Percentiles rank a stretch among this genome's conserved stretches.
Conservation (phyloP, 2,329 filamentous ascomycete genomes). For the Fusarium continuum region DNA sequence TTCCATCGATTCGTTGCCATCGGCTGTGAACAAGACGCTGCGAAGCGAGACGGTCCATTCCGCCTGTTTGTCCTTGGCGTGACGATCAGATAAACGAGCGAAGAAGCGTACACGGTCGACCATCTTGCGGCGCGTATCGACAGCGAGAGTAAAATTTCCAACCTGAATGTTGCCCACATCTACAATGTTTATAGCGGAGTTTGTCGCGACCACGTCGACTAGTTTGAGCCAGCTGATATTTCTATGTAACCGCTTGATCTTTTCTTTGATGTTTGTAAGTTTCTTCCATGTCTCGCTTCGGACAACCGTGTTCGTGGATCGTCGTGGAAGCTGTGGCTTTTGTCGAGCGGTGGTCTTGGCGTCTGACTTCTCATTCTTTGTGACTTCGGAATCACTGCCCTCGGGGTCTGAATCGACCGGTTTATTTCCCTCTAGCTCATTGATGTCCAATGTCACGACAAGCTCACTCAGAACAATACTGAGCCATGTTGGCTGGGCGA, state of each 20-base stretch:
- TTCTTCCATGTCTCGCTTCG: constrained; percentile 82
- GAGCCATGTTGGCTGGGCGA: constrained; percentile 96
- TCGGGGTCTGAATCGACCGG: constrained; percentile 34
- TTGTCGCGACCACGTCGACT: constrained; percentile 87
- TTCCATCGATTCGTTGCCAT: constrained; percentile 85
- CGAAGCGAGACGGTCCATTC: constrained; percentile 93
- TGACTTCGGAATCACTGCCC: constrained; percentile 43
- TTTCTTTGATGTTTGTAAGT: constrained; percentile 81
- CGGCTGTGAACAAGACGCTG: constrained; percentile 87
- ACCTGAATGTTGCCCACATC: constrained; percentile 87
- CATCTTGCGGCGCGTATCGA: constrained; percentile 91
- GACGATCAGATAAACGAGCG: constrained; percentile 71
- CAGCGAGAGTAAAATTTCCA: constrained; percentile 83
- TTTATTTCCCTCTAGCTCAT: constrained; percentile 66
- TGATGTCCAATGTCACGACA: constrained; percentile 82
- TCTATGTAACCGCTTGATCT: constrained; percentile 84
- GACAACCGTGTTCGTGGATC: constrained; percentile 36
- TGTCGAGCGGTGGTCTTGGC: constrained; percentile 42
- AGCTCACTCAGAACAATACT: constrained; percentile 89
- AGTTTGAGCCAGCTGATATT: constrained; percentile 89
- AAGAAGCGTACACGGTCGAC: constrained; percentile 91
- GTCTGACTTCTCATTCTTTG: constrained; percentile 37
- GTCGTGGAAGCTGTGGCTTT: constrained; percentile 24
- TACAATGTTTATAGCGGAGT: constrained; percentile 78
- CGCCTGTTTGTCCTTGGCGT: constrained; percentile 73